phyloP scores from a whole-genome alignment of 2,329 filamentous ascomycete species.

The Apiospora rasikravindrae region DNA sequence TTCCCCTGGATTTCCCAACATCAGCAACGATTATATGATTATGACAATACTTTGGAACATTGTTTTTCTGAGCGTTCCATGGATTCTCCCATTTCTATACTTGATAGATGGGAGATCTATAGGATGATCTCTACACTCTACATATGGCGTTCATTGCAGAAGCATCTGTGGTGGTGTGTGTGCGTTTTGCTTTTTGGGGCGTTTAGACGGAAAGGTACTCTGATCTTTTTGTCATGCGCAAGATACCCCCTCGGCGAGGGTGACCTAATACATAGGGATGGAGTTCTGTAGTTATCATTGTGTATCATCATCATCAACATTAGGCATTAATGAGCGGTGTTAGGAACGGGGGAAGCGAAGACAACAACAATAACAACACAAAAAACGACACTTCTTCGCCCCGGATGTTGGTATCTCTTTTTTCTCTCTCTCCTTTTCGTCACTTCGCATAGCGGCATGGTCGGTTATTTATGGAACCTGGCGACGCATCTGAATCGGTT shows the following conservation, averaged over 20 bases:
- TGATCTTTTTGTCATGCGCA: slow-evolving; percentile 14
- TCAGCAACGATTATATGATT: slow-evolving; percentile 21
- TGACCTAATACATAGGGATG: slow-evolving; percentile 18
- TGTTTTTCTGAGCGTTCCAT: slow-evolving; percentile 7
- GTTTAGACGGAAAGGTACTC: slow-evolving; percentile 16
- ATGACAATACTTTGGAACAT: slow-evolving; percentile 18
- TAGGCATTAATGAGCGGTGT: slow-evolving; percentile 17
- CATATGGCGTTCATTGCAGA: slow-evolving; percentile 11
- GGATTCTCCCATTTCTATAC: not conserved
- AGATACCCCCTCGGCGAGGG: slow-evolving; percentile 15
- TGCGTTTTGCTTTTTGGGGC: not conserved
- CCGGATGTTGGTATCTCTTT: not conserved
- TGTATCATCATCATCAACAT: slow-evolving; percentile 15
- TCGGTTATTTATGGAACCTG: not conserved
- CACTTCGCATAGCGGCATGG: slow-evolving; percentile 5
- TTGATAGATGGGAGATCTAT: not conserved
- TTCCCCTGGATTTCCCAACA: slow-evolving; percentile 4
- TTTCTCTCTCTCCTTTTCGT: not conserved
- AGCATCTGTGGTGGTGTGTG: not conserved
- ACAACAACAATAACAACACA: not conserved
- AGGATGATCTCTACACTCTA: not conserved
- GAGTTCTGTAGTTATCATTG: slow-evolving; percentile 15
- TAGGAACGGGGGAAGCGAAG: not conserved
- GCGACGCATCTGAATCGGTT: not conserved
- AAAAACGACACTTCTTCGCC: not conserved